phyloP scores from a whole-genome alignment of 1,284 basidiomycete genomes.

The Moesziomyces globuligerus region DNA sequence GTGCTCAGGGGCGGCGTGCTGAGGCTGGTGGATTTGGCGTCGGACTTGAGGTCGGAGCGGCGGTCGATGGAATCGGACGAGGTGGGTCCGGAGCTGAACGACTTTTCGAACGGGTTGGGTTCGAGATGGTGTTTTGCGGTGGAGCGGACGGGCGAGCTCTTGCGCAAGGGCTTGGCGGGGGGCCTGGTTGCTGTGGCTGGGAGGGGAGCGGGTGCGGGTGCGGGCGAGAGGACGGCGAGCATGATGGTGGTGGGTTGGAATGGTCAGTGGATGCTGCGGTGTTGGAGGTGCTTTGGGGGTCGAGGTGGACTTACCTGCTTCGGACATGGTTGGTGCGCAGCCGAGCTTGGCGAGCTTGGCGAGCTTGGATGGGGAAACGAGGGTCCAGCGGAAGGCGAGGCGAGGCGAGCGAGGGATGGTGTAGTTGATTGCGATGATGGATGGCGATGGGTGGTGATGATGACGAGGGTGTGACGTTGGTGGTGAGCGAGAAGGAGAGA shows the following conservation, averaged over 20 bases:
- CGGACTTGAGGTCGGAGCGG: conserved; percentile 33
- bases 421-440: no score
- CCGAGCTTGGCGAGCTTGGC: no score
- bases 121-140: conserved; percentile 73
- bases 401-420: no score
- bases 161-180: conserved; percentile 32
- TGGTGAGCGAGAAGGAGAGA: background rate
- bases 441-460: conserved; percentile 3
- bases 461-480: background rate
- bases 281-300: background rate
- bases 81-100: conserved; percentile 75
- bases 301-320: no score
- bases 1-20: conserved; percentile 49
- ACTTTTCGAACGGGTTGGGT: conserved; percentile 95
- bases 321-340: no score
- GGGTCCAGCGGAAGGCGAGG: no score
- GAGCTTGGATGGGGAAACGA: no score
- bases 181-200: conserved; percentile 48
- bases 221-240: conserved; percentile 24
- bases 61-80: conserved; percentile 60
- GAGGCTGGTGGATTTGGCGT: conserved; percentile 23
- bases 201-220: no score
- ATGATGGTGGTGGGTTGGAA: conserved; percentile 8
- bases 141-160: conserved; percentile 26
- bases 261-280: conserved; percentile 6